Base-by-base conservation (phyloP, 805 yeast genomes). In the Candida pini region DNA sequence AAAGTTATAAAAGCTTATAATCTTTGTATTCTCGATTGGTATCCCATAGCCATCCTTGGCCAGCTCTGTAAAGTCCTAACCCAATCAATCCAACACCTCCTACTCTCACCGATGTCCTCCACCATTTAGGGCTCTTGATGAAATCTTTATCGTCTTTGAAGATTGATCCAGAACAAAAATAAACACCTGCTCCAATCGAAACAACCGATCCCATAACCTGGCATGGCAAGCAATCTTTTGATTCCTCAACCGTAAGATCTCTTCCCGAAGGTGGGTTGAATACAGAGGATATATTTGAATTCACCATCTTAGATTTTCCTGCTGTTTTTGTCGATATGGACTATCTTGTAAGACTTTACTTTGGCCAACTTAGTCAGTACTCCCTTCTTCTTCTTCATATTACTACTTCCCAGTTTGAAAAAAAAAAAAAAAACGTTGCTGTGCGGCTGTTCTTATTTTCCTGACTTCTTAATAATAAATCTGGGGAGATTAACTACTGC, bases 171-270 rank as follows among this genome's bases (percentile, higher is more conserved):
- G 78, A 60, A 13, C 70, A 66, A 39, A 83, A 65, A 55, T 79
- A 83, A 0, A 67, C 51, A 17, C 92, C 94, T 4, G 80, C 79
- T 4, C 66, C 75, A 1, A 80, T 38, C 18, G 79, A 66, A 13
- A 77, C 69, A 7, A 69, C 49, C 1, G 86, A 68, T 29, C 82
- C 81, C 64, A 81, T 73, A 1, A 76, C 53, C 40, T 82, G 81
- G 49, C 95, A 84, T 2, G 82, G 76, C 2, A 79, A 44, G 49
- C 95, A 84, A 43, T 72, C 78, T 39, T 63, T 63, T 33, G 66
- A 66, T 39, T 68, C 71, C 17, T 67, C 68, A 3, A 51, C 50
- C 1, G 62, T 48, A 10, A 71, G 48, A 32, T 61, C 68, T 18
- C 72, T 55, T 9, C 69, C 44, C 6, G 65, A 59, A 2, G 75